Evolutionary conservation across 1,284 basidiomycete species (phyloP), one percentile per base, ranked within the genome.

Genomic region (Pseudozyma sp.): DNA sequence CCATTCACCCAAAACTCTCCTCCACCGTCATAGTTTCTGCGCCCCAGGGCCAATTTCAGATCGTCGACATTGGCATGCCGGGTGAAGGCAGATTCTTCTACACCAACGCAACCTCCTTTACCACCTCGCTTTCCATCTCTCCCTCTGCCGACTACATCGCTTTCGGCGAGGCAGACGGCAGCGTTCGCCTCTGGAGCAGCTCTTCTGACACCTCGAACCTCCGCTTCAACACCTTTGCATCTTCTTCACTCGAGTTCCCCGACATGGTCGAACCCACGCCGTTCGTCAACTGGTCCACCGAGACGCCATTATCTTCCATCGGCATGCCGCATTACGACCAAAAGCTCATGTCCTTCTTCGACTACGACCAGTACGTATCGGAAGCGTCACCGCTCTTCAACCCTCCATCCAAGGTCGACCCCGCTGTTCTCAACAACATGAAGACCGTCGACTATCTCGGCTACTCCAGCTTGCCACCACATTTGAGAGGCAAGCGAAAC

Each of bases 131-230:
- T 72, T 90, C 94, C 6, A 87, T 97, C 34, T 94, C 94, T 1
- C 90, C 93, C 2, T 91, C 91, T 1, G 94, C 93, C 24, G 91
- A 93, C 51, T 97, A 94, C 79, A 88, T 99, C 79, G 94, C 93
- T 0, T 95, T 97, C 76, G 94, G 94, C 2, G 95, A 97, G 78
- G 91, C 90, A 0, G 91, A 94, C 55, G 94, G 95, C 8, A 87
- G 88, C 10, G 89, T 98, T 7, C 93, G 97, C 84, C 86, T 99
- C 16, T 88, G 95, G 87, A 92, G 93, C 5, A 90, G 90, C 53
- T 90, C 69, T 13, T 53, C 64, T 24, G 58, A 65, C 50, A 62
- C 89, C n/a, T 89, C 89, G 5, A 85, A 85, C 7, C 70, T 80
- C 52, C 86, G 57, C 85, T 92, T 96, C 86, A 97, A 95, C 80